Base-by-base conservation (phyloP, 176 grass and related monocot species). In the Oryza glaberrima region DNA sequence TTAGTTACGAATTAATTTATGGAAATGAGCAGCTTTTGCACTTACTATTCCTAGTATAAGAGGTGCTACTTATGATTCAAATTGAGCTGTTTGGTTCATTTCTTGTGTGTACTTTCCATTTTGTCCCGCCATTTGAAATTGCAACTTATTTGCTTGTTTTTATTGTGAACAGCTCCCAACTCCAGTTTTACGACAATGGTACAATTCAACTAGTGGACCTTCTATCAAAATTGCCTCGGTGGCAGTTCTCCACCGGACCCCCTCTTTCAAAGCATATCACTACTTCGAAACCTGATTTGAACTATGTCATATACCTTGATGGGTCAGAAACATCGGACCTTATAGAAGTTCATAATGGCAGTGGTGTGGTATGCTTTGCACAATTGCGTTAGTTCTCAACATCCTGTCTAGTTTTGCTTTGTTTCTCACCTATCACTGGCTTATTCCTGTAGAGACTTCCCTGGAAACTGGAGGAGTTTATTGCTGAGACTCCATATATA, bases 381-480 rank as follows among this genome's bases (percentile, higher is more conserved):
- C 9, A 60, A 67, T 5, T 48, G 28, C 3, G 6, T 15, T 74
- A 43, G 0, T 69, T 79, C 3, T 86, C 32, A 12, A 73, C 54
- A 56, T 87, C 14, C 34, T 49, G 74, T 45, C 34, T 25, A 32
- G 14, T 51, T 76, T 14, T 52, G 16, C 20, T 70, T 19, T 87
- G 19, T 66, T 77, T 81, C 20, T 83, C 60, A 85, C 7, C 16
- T n/a, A 19, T 65, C 26, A 10, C 61, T 65, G 35, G 9, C 51
- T 76, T 85, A 20, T 87, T 89, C 72, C 49, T 83, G 72, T 76
- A 99, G 96, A 89, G 82, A 77, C 90, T 92, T 86, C 89, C 91
- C 8, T 92, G 89, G 88, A 90, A 90, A 83, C 41, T 99, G 69
- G 92, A 99, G 75, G 96, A 99, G 52, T 99, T 92, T 76, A 56